A percentile compares a stretch with the other conserved stretches of the same genome.
Evolutionary conservation across 441 rosid genomes (phyloP).

Genomic region (Euphorbia schlechtendalii): DNA sequence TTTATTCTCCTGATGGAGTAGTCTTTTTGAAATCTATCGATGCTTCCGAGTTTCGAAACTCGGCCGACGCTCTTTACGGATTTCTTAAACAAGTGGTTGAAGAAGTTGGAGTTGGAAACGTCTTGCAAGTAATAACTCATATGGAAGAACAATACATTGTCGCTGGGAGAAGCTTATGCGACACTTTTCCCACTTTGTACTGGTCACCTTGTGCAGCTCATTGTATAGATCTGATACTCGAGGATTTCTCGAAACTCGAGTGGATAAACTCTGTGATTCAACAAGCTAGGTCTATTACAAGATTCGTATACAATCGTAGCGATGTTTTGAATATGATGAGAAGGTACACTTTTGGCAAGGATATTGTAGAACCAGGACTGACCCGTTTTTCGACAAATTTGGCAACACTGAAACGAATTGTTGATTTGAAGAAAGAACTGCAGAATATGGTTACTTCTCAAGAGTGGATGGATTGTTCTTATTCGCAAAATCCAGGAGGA

Average conservation of each 20-base stretch:
- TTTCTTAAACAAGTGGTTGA: constrained; percentile 60
- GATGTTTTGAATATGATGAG: constrained; percentile 59
- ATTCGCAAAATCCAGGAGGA: constrained; percentile 64
- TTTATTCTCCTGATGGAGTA: constrained; percentile 59
- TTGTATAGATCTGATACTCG: constrained; percentile 69
- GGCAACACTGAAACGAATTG: constrained; percentile 42
- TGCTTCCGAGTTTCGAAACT: constrained; percentile 47
- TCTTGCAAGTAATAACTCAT: constrained; percentile 65
- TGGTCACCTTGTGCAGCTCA: no score
- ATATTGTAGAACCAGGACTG: constrained; percentile 50
- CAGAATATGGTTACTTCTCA: constrained; percentile 71
- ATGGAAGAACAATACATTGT: constrained; percentile 45
- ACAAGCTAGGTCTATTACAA: constrained; percentile 62
- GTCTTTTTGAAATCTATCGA: constrained; percentile 61
- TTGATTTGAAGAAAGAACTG: constrained; percentile 41
- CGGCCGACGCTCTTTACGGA: constrained; percentile 53
- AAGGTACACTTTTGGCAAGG: constrained; percentile 59
- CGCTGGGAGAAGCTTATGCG: constrained; percentile 49
- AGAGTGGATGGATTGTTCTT: constrained; percentile 67
- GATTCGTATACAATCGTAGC: constrained; percentile 67
- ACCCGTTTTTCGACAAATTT: constrained; percentile 55
- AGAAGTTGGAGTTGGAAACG: constrained; percentile 59
- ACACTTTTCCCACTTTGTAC: constrained; percentile 51
- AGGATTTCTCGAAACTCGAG: constrained; percentile 55
- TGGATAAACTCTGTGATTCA: constrained; percentile 56